Evolutionary conservation across 2,329 filamentous ascomycete genomes (phyloP).

Genomic region (Metarhizium brunneum): DNA sequence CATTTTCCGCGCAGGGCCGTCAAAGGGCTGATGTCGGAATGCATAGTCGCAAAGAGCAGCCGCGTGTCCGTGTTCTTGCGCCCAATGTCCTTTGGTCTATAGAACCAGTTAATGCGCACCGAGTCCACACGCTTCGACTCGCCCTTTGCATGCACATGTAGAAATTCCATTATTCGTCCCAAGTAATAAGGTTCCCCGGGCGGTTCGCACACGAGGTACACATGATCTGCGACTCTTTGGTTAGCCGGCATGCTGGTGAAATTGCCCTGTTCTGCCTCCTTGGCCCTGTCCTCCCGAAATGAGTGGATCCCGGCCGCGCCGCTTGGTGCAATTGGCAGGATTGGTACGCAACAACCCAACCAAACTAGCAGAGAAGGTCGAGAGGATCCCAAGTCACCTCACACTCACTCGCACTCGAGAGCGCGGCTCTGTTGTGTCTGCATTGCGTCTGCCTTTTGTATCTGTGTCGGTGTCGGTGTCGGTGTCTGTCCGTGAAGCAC

Average conservation of each 20-base stretch:
- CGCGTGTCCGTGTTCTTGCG: slow-evolving; percentile 87
- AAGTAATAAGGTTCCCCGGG: slow-evolving; percentile 97
- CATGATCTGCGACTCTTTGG: slow-evolving; percentile 47
- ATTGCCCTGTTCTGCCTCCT: slow-evolving; percentile 13
- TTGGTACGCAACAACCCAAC: slow-evolving; percentile 1
- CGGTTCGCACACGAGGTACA: slow-evolving; percentile 94
- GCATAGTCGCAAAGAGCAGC: slow-evolving; percentile 93
- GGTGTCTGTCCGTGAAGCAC: slow-evolving; percentile 17
- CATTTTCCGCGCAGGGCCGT: slow-evolving; percentile 91
- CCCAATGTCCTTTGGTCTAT: slow-evolving; percentile 90
- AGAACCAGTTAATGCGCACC: slow-evolving; percentile 95
- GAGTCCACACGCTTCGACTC: slow-evolving; percentile 71
- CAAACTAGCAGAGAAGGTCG: not conserved
- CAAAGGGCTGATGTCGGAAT: slow-evolving; percentile 90
- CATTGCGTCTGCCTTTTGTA: not conserved
- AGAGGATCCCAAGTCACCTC: not conserved
- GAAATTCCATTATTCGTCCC: slow-evolving; percentile 95
- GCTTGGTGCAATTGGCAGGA: slow-evolving; percentile 5
- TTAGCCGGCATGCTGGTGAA: slow-evolving; percentile 7
- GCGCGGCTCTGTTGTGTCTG: not conserved
- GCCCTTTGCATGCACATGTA: slow-evolving; percentile 76
- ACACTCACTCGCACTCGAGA: not conserved
- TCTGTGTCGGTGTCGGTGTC: not conserved
- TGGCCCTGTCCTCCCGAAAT: slow-evolving; percentile 3
- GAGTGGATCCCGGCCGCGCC: slow-evolving; percentile 8